phyloP scores from a whole-genome alignment of 202 grass and related monocot genomes.

The Zoysia matrella region DNA sequence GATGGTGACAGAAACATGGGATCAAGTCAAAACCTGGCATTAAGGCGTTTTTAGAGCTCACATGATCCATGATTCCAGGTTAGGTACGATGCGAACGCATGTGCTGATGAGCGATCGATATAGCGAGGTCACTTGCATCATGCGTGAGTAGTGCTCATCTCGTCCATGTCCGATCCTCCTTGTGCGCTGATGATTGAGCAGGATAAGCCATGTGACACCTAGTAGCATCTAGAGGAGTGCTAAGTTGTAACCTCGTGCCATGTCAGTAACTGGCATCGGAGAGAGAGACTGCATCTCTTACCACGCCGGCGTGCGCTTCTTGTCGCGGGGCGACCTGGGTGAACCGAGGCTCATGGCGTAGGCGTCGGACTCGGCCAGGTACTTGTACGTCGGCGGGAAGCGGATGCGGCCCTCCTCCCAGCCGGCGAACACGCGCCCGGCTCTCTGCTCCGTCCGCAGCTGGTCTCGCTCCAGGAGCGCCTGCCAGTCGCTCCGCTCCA shows the following conservation, averaged over 20 bases:
- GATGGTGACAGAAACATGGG: not conserved
- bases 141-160: not conserved
- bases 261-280: not conserved
- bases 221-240: no score
- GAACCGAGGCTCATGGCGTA: constrained; percentile 52
- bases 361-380: constrained; percentile 67
- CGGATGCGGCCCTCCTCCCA: constrained; percentile 86
- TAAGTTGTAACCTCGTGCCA: no score
- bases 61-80: not conserved
- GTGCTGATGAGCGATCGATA: not conserved
- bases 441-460: constrained; percentile 66
- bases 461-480: constrained; percentile 73
- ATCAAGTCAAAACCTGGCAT: not conserved
- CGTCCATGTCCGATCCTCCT: not conserved
- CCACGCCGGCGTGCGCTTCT: constrained; percentile 83
- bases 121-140: not conserved
- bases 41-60: not conserved
- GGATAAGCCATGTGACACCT: not conserved
- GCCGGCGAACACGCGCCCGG: constrained; percentile 66
- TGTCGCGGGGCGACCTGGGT: constrained; percentile 44
- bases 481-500: constrained; percentile 69
- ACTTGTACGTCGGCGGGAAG: constrained; percentile 96
- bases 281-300: constrained; percentile 3
- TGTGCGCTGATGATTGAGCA: not conserved
- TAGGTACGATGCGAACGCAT: not conserved